phyloP scores from a whole-genome alignment of 75 land plant genomes.

The Cupressus sempervirens region DNA sequence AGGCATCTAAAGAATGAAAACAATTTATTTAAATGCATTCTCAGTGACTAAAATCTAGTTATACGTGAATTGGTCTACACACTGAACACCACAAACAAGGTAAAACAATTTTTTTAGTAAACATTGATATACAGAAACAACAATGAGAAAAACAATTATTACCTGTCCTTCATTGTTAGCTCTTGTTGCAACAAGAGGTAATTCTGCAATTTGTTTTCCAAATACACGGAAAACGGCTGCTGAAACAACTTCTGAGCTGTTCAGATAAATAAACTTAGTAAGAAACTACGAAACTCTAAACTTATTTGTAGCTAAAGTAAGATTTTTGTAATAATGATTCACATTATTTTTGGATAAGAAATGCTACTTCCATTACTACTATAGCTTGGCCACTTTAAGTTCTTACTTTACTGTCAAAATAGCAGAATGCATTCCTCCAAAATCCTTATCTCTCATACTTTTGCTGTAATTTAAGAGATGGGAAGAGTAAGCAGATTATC shows the following conservation, averaged over 20 bases:
- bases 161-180: slow-evolving; percentile 67
- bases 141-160: neutral
- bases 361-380: neutral
- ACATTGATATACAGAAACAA: neutral
- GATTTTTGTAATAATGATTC: neutral
- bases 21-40: neutral
- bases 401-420: slow-evolving; percentile 79
- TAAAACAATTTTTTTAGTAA: neutral
- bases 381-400: neutral
- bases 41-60: neutral
- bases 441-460: slow-evolving; percentile 70
- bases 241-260: slow-evolving; percentile 69
- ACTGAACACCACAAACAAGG: neutral
- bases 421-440: slow-evolving; percentile 82
- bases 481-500: neutral
- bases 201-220: slow-evolving; percentile 70
- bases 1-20: neutral
- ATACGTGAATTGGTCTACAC: neutral
- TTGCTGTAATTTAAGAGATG: slow-evolving; percentile 34
- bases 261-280: neutral
- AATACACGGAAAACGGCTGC: slow-evolving; percentile 74
- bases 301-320: neutral
- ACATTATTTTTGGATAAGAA: neutral
- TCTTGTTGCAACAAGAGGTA: slow-evolving; percentile 82
- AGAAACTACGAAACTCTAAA: neutral